These are phyloP conservation scores for Daucus carota DNA, from an alignment of 129 eudicot genomes.

Conservation along the genomic window DH1_v3.0 NC_030381.2:25262001-25262500, in stretches of 20 bases:
- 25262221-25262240: neutral
- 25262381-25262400: neutral
- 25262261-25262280: neutral
- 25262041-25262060: neutral
- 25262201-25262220: neutral
- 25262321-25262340: neutral
- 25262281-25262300: neutral
- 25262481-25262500: neutral
- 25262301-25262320: neutral
- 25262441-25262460: neutral
- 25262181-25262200: neutral
- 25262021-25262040: neutral
- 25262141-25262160: neutral
- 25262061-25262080: neutral
- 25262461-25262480: neutral
- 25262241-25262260: constrained; percentile 1
- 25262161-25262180: neutral
- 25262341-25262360: neutral
- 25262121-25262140: neutral
- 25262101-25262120: neutral
- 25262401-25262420: neutral
- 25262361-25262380: neutral
- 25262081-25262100: neutral
- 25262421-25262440: neutral
- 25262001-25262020: neutral